Percentiles rank a stretch among this genome's conserved stretches.
Conservation (phyloP, 2,329 filamentous ascomycete genomes). For the Neopestalotiopsis clavispora region DNA sequence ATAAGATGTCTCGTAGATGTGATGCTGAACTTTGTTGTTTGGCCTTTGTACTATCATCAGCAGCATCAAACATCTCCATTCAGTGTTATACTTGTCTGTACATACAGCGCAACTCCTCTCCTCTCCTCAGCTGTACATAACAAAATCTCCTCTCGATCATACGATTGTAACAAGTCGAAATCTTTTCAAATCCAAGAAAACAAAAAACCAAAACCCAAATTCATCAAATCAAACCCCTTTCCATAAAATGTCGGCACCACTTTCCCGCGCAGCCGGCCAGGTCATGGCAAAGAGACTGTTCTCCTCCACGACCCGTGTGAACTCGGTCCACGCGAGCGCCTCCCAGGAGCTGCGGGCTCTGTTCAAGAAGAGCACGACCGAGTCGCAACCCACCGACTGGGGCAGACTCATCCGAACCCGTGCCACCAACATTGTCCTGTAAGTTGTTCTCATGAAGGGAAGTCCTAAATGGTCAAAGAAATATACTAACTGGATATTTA, state of each 20-base stretch:
- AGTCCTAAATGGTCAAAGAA: neutral
- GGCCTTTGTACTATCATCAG: conserved; percentile 4
- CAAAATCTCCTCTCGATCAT: conserved; percentile 6
- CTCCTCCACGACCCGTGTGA: conserved; percentile 7
- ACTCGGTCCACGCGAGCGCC: conserved; percentile 4
- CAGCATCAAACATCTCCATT: conserved; percentile 15
- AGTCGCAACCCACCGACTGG: conserved; percentile 16
- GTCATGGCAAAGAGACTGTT: conserved; percentile 14
- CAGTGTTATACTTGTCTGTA: conserved; percentile 7
- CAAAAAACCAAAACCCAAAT: neutral
- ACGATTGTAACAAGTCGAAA: neutral
- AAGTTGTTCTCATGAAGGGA: neutral
- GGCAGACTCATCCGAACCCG: conserved; percentile 13
- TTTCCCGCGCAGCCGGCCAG: conserved; percentile 13
- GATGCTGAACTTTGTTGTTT: conserved; percentile 6
- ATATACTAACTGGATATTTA: neutral
- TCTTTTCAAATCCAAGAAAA: neutral
- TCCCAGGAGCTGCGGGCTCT: conserved; percentile 5
- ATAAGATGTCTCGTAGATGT: conserved; percentile 13
- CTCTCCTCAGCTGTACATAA: conserved; percentile 13
- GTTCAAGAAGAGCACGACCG: conserved; percentile 10
- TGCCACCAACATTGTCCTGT: conserved; percentile 2
- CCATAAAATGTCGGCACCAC: conserved; percentile 14
- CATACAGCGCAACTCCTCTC: conserved; percentile 7
- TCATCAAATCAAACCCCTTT: neutral